These are phyloP conservation scores for Rubia peregrina DNA, from an alignment of 305 asterid genomes.

Conservation along the genomic window DNA sequence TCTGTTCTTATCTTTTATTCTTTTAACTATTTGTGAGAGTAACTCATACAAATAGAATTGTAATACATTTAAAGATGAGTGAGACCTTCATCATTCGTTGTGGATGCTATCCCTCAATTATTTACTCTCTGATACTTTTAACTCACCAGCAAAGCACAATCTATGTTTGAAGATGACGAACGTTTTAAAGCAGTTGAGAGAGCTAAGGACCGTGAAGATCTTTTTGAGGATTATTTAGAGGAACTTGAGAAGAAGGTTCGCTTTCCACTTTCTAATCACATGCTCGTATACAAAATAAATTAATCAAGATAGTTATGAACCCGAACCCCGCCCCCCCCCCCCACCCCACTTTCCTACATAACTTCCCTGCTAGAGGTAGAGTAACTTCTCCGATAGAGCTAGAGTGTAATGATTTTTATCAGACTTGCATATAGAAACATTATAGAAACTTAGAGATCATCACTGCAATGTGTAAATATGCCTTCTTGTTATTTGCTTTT, in stretches of 20 bases:
- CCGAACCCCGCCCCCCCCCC: no score
- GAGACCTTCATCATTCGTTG: conserved; percentile 13
- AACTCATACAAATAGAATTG: conserved; percentile 1
- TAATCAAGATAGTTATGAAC: neutral
- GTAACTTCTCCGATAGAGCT: neutral
- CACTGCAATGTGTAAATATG: neutral
- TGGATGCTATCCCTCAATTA: conserved; percentile 9
- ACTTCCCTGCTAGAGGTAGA: neutral
- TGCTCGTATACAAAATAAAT: neutral
- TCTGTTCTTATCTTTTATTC: conserved; percentile 19
- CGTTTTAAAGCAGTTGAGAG: conserved; percentile 84
- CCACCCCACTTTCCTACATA: neutral
- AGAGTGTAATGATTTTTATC: neutral
- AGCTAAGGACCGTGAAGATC: conserved; percentile 77
- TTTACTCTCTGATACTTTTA: conserved; percentile 19
- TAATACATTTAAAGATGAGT: conserved; percentile 1
- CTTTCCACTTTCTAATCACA: neutral
- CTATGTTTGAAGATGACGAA: conserved; percentile 71
- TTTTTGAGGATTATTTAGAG: conserved; percentile 59
- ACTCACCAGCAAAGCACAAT: conserved; percentile 58
- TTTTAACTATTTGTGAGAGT: neutral
- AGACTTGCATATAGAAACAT: neutral
- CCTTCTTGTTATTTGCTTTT: neutral
- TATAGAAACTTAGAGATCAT: neutral
- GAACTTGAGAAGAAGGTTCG: conserved; percentile 78